Conservation (phyloP, 805 yeast species). For the Starmerella khaoyaiensis region DNA sequence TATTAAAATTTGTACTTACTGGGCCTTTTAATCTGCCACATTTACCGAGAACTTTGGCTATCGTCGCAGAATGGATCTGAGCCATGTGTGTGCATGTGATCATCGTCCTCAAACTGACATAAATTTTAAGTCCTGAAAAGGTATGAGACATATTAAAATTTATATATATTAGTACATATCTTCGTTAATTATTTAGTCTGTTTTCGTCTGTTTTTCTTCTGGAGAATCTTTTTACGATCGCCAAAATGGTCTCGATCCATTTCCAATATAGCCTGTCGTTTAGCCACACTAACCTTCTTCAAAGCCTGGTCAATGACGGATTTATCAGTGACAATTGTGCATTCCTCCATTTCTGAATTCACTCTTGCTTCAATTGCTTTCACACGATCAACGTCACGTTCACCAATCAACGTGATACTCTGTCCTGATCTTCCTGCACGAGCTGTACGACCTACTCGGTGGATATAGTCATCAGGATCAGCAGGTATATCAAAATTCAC, state of each 20-base stretch:
- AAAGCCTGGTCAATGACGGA: conserved; percentile 61
- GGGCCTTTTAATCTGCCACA: not conserved
- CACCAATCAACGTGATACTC: conserved; percentile 69
- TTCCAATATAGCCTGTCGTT: conserved; percentile 80
- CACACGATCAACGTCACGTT: conserved; percentile 69
- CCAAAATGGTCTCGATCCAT: conserved; percentile 90
- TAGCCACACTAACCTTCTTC: conserved; percentile 61
- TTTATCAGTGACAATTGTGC: conserved; percentile 59
- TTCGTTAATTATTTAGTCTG: not conserved
- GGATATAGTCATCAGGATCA: conserved; percentile 92
- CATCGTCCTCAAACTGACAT: too few species aligned
- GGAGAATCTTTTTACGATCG: conserved; percentile 46
- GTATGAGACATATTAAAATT: too few species aligned
- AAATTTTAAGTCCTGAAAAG: too few species aligned
- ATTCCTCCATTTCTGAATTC: conserved; percentile 63
- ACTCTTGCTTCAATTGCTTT: conserved; percentile 79
- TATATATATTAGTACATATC: not conserved
- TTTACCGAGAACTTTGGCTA: not conserved
- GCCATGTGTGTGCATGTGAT: too few species aligned
- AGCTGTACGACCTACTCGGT: conserved; percentile 97
- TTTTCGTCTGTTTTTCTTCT: conserved; percentile 18
- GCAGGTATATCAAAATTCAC: conserved; percentile 88
- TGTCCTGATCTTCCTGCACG: conserved; percentile 91
- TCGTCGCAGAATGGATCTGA: not conserved
- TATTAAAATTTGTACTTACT: not conserved